Percentiles rank a stretch among this genome's conserved stretches.
phyloP scores from a whole-genome alignment of 2,329 filamentous ascomycete species.

The Hypoxylon sp. region DNA sequence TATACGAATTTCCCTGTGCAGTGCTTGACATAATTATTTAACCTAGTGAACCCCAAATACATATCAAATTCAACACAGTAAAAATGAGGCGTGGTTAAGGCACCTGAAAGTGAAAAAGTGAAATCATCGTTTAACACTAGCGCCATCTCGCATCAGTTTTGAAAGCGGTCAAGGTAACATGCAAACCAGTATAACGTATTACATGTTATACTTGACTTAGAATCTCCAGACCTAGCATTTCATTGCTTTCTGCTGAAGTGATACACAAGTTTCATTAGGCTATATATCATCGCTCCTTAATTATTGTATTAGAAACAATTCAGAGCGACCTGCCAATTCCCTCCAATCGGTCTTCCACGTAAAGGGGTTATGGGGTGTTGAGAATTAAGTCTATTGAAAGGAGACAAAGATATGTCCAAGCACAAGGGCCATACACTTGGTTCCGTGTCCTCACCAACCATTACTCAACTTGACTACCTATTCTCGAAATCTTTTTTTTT shows the following conservation, averaged over 20 bases:
- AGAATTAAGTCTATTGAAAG: not conserved
- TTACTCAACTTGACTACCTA: not conserved
- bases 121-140: not conserved
- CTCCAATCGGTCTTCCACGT: not conserved
- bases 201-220: not conserved
- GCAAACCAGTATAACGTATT: not conserved
- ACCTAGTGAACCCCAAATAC: not conserved
- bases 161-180: not conserved
- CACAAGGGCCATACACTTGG: not conserved
- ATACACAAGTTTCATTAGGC: constrained; percentile 1
- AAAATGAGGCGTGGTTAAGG: not conserved
- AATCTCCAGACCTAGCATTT: not conserved
- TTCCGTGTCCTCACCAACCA: not conserved
- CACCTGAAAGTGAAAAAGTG: constrained; percentile 4
- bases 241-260: not conserved
- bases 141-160: not conserved
- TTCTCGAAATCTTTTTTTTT: not conserved
- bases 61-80: not conserved
- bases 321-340: not conserved
- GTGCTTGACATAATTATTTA: constrained; percentile 1
- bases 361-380: not conserved
- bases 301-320: not conserved
- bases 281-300: not conserved
- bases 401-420: not conserved
- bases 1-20: not conserved